Base-by-base conservation (phyloP, 2,329 filamentous ascomycete genomes). In the Fusarium pseudograminearum region DNA sequence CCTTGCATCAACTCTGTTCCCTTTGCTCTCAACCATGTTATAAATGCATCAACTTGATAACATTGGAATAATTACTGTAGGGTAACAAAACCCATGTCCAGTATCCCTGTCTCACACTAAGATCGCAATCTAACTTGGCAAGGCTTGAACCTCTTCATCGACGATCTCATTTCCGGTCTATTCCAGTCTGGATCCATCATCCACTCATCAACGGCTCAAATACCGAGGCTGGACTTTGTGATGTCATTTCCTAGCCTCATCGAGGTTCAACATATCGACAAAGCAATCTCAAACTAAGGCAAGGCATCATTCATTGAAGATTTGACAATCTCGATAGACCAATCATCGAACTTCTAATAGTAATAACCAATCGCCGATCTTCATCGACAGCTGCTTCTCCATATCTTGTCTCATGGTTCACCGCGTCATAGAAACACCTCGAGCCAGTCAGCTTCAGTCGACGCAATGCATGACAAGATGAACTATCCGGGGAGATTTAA, bases 341-440 rank as follows among this genome's bases (percentile, higher is more conserved):
- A 67, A 70, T 69, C 47, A 70, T 40, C 33, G 33, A 11, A 40
- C 7, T 57, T 36, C 12, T 8, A 63, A 69, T 63, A 41, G 41
- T 67, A 44, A 69, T 67, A 47, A 41, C 42, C 2, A 7, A 30
- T 46, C 31, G 16, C 20, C 24, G 31, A 54, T 14, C n/a, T 18
- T 18, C 20, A 48, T 61, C 51, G 51, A 28, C 31, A 22, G 30
- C 12, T 6, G 26, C 6, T 44, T 51, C 30, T 60, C 50, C 31
- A 47, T 51, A 36, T 30, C 18, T 20, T 40, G 40, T 33, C 26
- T 18, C 8, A 30, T 31, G 20, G 30, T 55, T 70, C 57, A 67
- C 31, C 45, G 62, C 67, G 58, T 70, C 67, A 70, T 70, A 70
- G 67, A 70, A 38, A 26, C 1, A 20, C 12, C 18, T 15, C 41